Evolutionary conservation across 495 filamentous ascomycete species (phyloP).

Genomic region (Durotheca rogersii): DNA sequence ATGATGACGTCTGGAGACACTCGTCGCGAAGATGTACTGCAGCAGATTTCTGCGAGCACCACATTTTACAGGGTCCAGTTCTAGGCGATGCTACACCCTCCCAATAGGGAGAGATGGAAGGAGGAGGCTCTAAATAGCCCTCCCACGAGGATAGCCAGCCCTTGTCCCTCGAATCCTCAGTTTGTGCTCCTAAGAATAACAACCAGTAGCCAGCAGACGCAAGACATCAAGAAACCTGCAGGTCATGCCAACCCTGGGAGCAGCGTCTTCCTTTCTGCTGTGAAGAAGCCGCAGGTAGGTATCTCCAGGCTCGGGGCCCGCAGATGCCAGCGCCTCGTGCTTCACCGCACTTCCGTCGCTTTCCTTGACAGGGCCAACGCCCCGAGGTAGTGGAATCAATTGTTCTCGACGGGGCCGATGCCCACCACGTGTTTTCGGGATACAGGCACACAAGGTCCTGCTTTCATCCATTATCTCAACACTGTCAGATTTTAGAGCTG

Average conservation of each 20-base stretch:
- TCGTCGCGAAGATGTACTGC: constrained; percentile 13
- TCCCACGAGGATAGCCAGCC: constrained; percentile 7
- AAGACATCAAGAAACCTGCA: constrained; percentile 24
- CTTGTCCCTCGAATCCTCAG: constrained; percentile 14
- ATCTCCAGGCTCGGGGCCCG: constrained; percentile 5
- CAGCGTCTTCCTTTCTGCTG: constrained; percentile 6
- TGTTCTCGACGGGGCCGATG: background rate
- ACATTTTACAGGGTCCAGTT: constrained; percentile 4
- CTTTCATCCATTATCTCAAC: background rate
- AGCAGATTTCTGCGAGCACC: constrained; percentile 18
- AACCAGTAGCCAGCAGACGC: constrained; percentile 21
- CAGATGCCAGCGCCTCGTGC: constrained; percentile 3
- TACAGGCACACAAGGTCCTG: constrained; percentile 3
- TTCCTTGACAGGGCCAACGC: constrained; percentile 5
- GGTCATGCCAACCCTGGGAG: constrained; percentile 23
- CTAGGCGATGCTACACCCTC: constrained; percentile 13
- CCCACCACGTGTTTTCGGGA: constrained; percentile 15
- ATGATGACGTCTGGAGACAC: constrained; percentile 21
- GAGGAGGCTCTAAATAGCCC: background rate
- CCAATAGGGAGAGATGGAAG: constrained; percentile 7
- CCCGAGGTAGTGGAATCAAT: constrained; percentile 6
- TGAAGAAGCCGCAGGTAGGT: constrained; percentile 8
- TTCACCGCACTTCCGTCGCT: constrained; percentile 1
- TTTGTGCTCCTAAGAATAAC: constrained; percentile 29
- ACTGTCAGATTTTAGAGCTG: constrained; percentile 1